Base-by-base conservation (phyloP, 306 rosid species). In the Inga laurina region DNA sequence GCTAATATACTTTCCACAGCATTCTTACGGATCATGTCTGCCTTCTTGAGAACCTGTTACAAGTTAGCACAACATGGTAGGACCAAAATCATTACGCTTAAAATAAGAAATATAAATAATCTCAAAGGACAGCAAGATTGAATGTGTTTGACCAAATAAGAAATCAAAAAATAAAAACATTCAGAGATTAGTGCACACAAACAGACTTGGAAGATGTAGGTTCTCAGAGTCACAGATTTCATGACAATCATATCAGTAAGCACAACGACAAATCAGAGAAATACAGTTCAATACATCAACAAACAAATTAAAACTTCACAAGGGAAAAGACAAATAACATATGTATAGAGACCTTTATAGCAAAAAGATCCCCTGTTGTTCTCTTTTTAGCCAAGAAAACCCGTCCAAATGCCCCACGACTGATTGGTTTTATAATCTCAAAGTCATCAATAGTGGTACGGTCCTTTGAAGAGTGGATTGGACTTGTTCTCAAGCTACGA, bases 341-440 rank as follows among this genome's bases (percentile, higher is more conserved):
- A 59, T 59, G 59, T 51, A 78, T 64, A 57, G 45, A 84, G 73
- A 91, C 99, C 97, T 96, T 96, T 85, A 96, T 96, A 0, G 99
- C 99, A 87, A 96, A 96, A 79, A 96, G 97, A 84, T 96, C 99
- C 72, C 99, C 99, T 4, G 99, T 96, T 48, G 97, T 92, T 88
- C 99, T 92, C 94, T 96, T 96, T 87, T 92, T 92, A 82, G 99
- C 99, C 88, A 96, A 85, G 87, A 96, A 96, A 88, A 96, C 99
- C 88, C 99, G 92, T 84, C 99, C 99, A 86, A 96, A 96, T 86
- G 99, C 99, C 82, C 99, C 99, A 74, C 99, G 97, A 76, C 99
- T 96, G 72, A 96, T 96, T 52, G 99, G 99, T 78, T 96, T 96
- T 81, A 96, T 96, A 83, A 94, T 96, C 91, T 91, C 99, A 86